Percentiles rank a stretch among this genome's conserved stretches.
Conservation (phyloP, 139 green algal species). For the Deuterostichococcus epilithicus region DNA sequence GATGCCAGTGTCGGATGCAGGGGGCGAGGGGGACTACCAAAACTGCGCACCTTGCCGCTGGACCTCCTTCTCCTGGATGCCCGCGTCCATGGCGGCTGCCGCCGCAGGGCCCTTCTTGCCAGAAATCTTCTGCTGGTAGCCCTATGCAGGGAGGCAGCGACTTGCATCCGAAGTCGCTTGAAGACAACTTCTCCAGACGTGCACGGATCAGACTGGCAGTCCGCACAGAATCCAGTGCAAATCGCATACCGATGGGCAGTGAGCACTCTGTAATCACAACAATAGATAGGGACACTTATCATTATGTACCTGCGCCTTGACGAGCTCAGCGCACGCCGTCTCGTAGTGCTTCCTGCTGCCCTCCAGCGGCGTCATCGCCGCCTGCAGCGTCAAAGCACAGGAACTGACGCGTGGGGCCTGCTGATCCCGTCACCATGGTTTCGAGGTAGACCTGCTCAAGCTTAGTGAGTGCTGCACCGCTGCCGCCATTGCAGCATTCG, state of each 20-base stretch:
- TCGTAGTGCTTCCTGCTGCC: not conserved
- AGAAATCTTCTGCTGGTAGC: not conserved
- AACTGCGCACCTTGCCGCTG: not conserved
- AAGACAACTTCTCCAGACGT: not conserved
- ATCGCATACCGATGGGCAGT: too few relatives aligned
- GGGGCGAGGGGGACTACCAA: too few relatives aligned
- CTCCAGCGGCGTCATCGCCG: not conserved
- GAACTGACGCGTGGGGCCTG: too few relatives aligned
- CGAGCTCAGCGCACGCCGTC: not conserved
- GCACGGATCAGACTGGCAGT: too few relatives aligned
- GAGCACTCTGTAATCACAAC: too few relatives aligned
- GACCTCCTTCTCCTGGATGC: not conserved
- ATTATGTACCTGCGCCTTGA: not conserved
- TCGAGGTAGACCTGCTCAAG: too few relatives aligned
- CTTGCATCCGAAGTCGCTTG: not conserved
- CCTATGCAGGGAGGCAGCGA: not conserved
- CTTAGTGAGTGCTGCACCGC: too few relatives aligned
- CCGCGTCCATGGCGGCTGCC: not conserved
- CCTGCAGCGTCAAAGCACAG: not conserved
- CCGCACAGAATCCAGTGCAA: too few relatives aligned
- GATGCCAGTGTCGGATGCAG: not conserved
- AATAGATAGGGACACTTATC: not conserved
- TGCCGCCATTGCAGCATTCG: too few relatives aligned
- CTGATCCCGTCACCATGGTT: too few relatives aligned
- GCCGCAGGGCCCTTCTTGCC: not conserved